phyloP scores from a whole-genome alignment of 768 basidiomycete genomes.

The Suillus spraguei region DNA sequence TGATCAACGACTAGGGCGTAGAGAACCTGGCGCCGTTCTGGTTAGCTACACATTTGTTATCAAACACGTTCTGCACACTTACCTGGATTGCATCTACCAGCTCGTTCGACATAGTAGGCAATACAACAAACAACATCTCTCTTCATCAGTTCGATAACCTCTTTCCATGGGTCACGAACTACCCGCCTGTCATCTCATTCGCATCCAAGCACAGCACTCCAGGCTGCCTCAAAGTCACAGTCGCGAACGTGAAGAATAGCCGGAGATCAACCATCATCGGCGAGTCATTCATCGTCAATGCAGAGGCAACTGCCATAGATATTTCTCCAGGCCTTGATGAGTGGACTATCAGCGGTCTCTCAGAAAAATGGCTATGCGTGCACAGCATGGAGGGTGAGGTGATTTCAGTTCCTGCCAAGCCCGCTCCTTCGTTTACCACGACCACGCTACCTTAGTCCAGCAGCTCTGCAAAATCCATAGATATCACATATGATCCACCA shows the following conservation, averaged over 20 bases:
- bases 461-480: conserved; percentile 39
- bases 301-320: too few relatives aligned
- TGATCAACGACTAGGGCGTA: conserved; percentile 33
- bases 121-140: too few relatives aligned
- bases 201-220: conserved; percentile 20
- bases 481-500: conserved; percentile 39
- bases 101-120: conserved; percentile 31
- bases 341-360: conserved; percentile 44
- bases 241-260: conserved; percentile 46
- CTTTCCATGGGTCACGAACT: conserved; percentile 21
- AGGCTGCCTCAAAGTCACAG: conserved; percentile 42
- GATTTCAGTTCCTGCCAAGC: too few relatives aligned
- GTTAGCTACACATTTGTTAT: conserved; percentile 17
- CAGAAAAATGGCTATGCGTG: conserved; percentile 35
- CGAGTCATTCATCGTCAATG: conserved; percentile 44
- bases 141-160: background rate
- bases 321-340: conserved; percentile 40
- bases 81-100: conserved; percentile 8
- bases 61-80: background rate
- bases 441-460: conserved; percentile 13
- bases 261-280: conserved; percentile 59
- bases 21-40: conserved; percentile 49
- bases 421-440: too few relatives aligned
- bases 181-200: conserved; percentile 42
- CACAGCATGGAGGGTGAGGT: conserved; percentile 48